Evolutionary conservation across 371 early-diverging fungal species (phyloP).

Genomic region (Mortierella sp.): DNA sequence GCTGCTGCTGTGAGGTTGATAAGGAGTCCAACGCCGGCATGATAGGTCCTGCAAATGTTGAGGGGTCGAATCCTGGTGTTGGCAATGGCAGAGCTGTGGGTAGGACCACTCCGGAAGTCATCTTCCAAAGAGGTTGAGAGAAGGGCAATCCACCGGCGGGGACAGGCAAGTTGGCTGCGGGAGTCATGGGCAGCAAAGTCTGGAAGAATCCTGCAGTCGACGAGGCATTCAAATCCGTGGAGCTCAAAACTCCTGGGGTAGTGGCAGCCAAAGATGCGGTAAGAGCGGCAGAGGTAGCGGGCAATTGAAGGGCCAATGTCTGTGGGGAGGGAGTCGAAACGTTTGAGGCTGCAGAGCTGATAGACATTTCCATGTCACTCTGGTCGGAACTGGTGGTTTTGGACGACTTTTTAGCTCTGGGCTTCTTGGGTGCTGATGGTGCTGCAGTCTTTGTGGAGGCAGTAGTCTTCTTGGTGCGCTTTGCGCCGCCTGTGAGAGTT

Average conservation of each 20-base stretch:
- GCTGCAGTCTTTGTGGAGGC: slow-evolving; percentile 19
- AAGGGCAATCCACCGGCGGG: slow-evolving; percentile 38
- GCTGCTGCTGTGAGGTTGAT: neutral
- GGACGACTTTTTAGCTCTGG: slow-evolving; percentile 46
- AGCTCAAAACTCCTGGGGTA: slow-evolving; percentile 9
- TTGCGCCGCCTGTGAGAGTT: slow-evolving; percentile 23
- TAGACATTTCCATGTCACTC: slow-evolving; percentile 55
- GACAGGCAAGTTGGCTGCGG: slow-evolving; percentile 17
- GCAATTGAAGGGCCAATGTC: slow-evolving; percentile 36
- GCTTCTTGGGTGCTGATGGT: slow-evolving; percentile 41
- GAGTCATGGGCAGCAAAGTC: slow-evolving; percentile 31
- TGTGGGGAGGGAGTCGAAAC: slow-evolving; percentile 47
- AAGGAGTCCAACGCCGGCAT: slow-evolving; percentile 30
- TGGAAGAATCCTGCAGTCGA: slow-evolving; percentile 53
- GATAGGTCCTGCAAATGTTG: slow-evolving; percentile 29
- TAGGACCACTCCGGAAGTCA: slow-evolving; percentile 50
- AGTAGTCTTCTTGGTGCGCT: slow-evolving; percentile 42
- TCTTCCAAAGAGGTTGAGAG: slow-evolving; percentile 46
- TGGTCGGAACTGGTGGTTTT: slow-evolving; percentile 48
- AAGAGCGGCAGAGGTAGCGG: slow-evolving; percentile 19
- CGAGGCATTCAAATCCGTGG: slow-evolving; percentile 23
- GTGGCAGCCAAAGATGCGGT: neutral
- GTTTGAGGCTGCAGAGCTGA: slow-evolving; percentile 32
- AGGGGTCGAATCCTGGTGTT: slow-evolving; percentile 46
- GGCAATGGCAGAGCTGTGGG: slow-evolving; percentile 35